These are phyloP conservation scores for Malus hybrid DNA, from an alignment of 331 rosid species.

Conservation along the genomic window DNA sequence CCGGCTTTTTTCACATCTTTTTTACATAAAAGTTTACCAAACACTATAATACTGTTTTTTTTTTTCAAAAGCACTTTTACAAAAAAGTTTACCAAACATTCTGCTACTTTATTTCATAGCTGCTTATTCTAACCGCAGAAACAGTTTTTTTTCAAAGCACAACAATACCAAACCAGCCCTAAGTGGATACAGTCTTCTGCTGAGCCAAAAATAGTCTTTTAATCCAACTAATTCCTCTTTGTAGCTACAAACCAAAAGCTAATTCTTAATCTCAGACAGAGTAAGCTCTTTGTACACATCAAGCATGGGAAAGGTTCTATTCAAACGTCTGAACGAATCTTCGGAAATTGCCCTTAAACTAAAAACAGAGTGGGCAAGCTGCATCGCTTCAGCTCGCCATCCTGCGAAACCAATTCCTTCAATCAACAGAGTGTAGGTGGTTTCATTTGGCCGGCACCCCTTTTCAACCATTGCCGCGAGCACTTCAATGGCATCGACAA, in stretches of 20 bases:
- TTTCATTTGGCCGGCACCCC: conserved; percentile 64
- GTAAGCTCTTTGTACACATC: conserved; percentile 61
- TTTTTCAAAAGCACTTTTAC: too few relatives aligned
- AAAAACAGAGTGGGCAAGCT: conserved; percentile 52
- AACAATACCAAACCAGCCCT: too few relatives aligned
- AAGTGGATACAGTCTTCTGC: too few relatives aligned
- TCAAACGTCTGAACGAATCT: conserved; percentile 48
- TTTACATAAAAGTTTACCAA: too few relatives aligned
- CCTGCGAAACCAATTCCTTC: conserved; percentile 87
- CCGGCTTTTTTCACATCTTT: too few relatives aligned
- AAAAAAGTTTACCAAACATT: too few relatives aligned
- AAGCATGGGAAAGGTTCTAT: conserved; percentile 59
- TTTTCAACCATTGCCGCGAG: conserved; percentile 53
- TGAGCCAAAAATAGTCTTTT: too few relatives aligned
- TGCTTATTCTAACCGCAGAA: too few relatives aligned
- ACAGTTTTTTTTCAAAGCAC: too few relatives aligned
- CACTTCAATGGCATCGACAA: conserved; percentile 59
- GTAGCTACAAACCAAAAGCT: conserved; percentile 4
- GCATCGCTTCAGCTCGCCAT: conserved; percentile 60
- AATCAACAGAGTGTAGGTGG: conserved; percentile 53
- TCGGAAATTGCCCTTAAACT: conserved; percentile 44
- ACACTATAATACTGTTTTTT: too few relatives aligned
- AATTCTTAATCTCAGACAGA: conserved; percentile 40
- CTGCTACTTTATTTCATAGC: too few relatives aligned
- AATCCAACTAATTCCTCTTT: not conserved